phyloP scores from a whole-genome alignment of 2,329 filamentous ascomycete species.

The Sphaerulina musiva region DNA sequence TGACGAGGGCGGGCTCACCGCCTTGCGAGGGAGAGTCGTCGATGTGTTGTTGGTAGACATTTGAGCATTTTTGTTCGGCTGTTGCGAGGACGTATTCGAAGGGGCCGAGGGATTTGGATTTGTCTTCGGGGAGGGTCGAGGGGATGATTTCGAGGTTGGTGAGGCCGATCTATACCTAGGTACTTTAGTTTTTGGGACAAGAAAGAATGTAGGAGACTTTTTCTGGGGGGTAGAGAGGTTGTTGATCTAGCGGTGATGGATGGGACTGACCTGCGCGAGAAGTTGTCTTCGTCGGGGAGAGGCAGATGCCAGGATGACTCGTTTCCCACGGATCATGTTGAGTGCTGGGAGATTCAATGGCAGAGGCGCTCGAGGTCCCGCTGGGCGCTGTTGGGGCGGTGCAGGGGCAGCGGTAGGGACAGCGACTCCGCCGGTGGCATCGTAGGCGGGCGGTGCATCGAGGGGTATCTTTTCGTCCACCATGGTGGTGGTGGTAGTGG shows the following conservation, averaged over 20 bases:
- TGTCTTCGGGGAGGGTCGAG: conserved; percentile 75
- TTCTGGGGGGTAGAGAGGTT: neutral
- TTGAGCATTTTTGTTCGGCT: conserved; percentile 72
- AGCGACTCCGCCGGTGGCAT: conserved; percentile 17
- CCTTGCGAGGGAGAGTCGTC: conserved; percentile 43
- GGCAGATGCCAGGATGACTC: conserved; percentile 82
- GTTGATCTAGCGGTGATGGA: neutral
- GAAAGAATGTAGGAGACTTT: conserved; percentile 9
- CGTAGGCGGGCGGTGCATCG: conserved; percentile 43
- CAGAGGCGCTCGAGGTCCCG: conserved; percentile 46
- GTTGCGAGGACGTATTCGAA: conserved; percentile 89
- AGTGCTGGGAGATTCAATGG: conserved; percentile 77
- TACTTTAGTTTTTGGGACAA: conserved; percentile 7
- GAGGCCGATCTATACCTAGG: conserved; percentile 59
- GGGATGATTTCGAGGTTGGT: conserved; percentile 76
- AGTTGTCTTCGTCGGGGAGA: conserved; percentile 80
- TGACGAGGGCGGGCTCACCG: conserved; percentile 41
- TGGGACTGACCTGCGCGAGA: conserved; percentile 55
- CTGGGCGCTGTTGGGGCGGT: conserved; percentile 11
- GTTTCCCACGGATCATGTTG: conserved; percentile 64
- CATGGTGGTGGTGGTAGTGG: conserved; percentile 16
- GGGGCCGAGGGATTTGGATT: conserved; percentile 71
- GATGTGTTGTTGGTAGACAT: conserved; percentile 60
- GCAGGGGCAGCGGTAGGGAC: neutral
- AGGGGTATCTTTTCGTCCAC: conserved; percentile 33